Evolutionary conservation across 148 eudicot genomes (phyloP), one percentile per base, ranked within the genome.

Genomic region (Rheum nobile): DNA sequence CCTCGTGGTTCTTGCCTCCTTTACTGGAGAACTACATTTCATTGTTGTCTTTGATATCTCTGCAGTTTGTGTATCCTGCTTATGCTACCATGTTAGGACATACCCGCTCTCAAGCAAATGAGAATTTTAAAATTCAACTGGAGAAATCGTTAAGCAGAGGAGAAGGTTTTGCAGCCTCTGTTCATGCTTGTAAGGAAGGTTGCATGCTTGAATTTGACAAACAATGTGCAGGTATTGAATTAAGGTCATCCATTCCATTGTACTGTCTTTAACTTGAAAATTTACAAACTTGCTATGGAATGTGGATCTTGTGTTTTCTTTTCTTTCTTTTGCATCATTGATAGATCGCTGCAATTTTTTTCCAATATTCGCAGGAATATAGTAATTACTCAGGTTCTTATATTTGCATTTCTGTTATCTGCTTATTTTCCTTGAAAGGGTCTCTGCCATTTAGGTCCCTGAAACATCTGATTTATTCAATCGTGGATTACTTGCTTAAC

Each of bases 101-200:
- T 75, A 42, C 78, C 63, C 82, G 84, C 65, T 74, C 77, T 55
- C 75, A 71, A 28, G 71, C 79, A 34, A 81, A 76, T 24, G 76
- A 80, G 48, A 83, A 75, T 42, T 85, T 85, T 72, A 80, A 79
- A 61, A 69, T 44, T 39, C 44, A 22, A 67, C 77, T 85, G 8
- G 84, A 80, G 61, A 48, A 80, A 34, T 43, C 63, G 55, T 39
- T 85, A 76, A 46, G 9, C 19, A 79, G 47, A 76, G 88, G 88
- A 77, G 77, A 83, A 76, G 81, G 80, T 55, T 85, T 85, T 83
- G 84, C 85, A 42, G 82, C 55, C 41, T 76, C 88, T 74, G 80
- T 77, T 57, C 82, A 72, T 72, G 41, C 4, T 26, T 83, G 84
- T 72, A 73, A 11, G 29, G 37, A 72, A 54, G 73, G 77, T 42